Conservation (phyloP, 345 rosid genomes). For the Schrenkiella parvula region DNA sequence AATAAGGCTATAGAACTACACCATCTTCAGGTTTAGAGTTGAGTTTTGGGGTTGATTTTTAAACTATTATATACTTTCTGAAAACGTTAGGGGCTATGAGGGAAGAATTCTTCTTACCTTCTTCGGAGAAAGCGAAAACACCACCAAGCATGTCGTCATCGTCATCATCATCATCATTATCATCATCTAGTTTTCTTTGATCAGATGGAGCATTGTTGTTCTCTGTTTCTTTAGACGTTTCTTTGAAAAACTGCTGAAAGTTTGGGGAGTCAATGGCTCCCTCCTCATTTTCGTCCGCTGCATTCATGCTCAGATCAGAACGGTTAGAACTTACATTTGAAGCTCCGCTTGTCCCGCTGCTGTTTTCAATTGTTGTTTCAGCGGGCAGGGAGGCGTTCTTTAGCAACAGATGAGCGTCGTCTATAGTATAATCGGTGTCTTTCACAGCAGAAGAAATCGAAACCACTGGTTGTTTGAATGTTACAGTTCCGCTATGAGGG, state of each 20-base stretch:
- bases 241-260: slow-evolving; percentile 70
- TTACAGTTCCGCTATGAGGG: slow-evolving; percentile 33
- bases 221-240: slow-evolving; percentile 41
- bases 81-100: neutral
- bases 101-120: slow-evolving; percentile 45
- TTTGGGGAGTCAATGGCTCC: slow-evolving; percentile 41
- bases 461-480: slow-evolving; percentile 45
- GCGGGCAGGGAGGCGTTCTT: slow-evolving; percentile 49
- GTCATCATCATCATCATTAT: slow-evolving; percentile 52
- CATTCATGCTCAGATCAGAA: slow-evolving; percentile 64
- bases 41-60: neutral
- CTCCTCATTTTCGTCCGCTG: slow-evolving; percentile 46
- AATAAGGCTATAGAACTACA: neutral
- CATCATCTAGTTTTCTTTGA: slow-evolving; percentile 61
- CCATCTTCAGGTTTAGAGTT: neutral
- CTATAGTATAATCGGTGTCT: slow-evolving; percentile 38
- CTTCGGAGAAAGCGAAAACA: slow-evolving; percentile 90
- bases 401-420: slow-evolving; percentile 32
- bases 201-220: slow-evolving; percentile 51
- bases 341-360: slow-evolving; percentile 54
- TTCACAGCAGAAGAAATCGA: slow-evolving; percentile 35
- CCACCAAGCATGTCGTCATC: slow-evolving; percentile 86
- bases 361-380: slow-evolving; percentile 45
- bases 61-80: neutral
- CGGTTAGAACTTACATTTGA: slow-evolving; percentile 57